Evolutionary conservation across 208 protist genomes (phyloP).

Genomic region (Acanthamoeba rhysodes): DNA sequence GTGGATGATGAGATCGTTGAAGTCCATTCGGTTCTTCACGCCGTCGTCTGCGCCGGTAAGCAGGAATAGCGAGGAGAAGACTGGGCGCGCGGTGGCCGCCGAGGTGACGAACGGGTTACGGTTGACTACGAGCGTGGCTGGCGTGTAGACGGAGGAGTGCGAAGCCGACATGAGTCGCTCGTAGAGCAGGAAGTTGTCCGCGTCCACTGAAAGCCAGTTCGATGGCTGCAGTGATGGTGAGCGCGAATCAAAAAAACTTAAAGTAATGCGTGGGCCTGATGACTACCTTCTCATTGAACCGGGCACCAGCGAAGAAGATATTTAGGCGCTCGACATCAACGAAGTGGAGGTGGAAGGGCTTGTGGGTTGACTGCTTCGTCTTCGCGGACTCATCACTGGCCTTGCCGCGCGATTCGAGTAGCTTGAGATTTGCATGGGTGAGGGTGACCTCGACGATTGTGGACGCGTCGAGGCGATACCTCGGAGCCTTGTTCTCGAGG

Average conservation of each 20-base stretch:
- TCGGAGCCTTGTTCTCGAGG: background rate
- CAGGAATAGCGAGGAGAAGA: constrained; percentile 3
- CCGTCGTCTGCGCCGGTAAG: background rate
- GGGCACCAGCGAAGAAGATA: background rate
- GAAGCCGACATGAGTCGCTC: constrained; percentile 8
- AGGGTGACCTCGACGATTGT: constrained; percentile 7
- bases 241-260: background rate
- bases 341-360: constrained; percentile 50
- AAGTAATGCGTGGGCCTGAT: background rate
- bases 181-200: constrained; percentile 1
- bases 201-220: background rate
- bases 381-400: background rate
- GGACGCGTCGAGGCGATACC: background rate
- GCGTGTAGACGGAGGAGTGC: background rate
- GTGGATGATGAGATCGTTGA: constrained; percentile 47
- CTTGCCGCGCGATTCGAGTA: background rate
- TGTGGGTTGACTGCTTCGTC: background rate
- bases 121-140: constrained; percentile 12
- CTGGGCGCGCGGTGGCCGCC: background rate
- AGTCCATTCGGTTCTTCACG: constrained; percentile 3
- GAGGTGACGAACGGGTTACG: background rate
- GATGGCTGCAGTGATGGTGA: background rate
- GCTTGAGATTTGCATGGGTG: constrained; percentile 13
- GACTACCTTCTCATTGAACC: background rate
- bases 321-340: constrained; percentile 5